Evolutionary conservation across 2,329 filamentous ascomycete genomes (phyloP).

Genomic region (Penicillium sp.): DNA sequence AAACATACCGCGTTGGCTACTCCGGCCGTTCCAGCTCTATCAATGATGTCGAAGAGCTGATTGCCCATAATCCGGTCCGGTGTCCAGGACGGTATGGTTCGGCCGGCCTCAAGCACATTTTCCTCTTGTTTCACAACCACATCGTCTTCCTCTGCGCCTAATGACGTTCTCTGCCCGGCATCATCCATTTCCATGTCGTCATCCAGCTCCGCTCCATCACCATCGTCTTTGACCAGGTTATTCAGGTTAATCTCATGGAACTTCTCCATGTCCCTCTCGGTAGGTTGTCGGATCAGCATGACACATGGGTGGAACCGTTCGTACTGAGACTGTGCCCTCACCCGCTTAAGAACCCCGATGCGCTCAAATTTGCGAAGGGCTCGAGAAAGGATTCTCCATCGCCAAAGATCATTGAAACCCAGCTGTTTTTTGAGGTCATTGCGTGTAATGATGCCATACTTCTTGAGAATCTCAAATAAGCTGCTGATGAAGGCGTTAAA

Average conservation of each 20-base stretch:
- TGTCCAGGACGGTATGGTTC: slow-evolving; percentile 51
- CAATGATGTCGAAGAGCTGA: slow-evolving; percentile 49
- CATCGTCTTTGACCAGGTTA: slow-evolving; percentile 20
- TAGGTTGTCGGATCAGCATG: slow-evolving; percentile 42
- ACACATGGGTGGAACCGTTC: slow-evolving; percentile 41
- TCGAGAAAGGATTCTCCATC: slow-evolving; percentile 40
- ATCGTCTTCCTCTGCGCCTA: slow-evolving; percentile 14
- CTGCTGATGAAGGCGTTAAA: slow-evolving; percentile 48
- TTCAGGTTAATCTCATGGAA: slow-evolving; percentile 38
- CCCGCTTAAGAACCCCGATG: slow-evolving; percentile 44
- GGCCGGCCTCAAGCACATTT: slow-evolving; percentile 29
- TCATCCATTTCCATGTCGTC: slow-evolving; percentile 33
- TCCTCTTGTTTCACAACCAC: slow-evolving; percentile 20
- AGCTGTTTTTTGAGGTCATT: slow-evolving; percentile 51
- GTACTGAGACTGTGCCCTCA: slow-evolving; percentile 43
- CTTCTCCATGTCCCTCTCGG: slow-evolving; percentile 36
- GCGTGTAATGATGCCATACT: slow-evolving; percentile 50
- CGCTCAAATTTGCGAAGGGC: slow-evolving; percentile 44
- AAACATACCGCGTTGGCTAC: slow-evolving; percentile 45
- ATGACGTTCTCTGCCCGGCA: slow-evolving; percentile 3
- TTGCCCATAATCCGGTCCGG: slow-evolving; percentile 52
- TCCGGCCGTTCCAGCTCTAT: slow-evolving; percentile 46
- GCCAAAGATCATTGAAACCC: slow-evolving; percentile 37
- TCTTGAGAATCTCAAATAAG: slow-evolving; percentile 48
- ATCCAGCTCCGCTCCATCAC: slow-evolving; percentile 31